Base-by-base conservation (phyloP, 495 filamentous ascomycete species). In the Hypoxylon lienhwacheense region DNA sequence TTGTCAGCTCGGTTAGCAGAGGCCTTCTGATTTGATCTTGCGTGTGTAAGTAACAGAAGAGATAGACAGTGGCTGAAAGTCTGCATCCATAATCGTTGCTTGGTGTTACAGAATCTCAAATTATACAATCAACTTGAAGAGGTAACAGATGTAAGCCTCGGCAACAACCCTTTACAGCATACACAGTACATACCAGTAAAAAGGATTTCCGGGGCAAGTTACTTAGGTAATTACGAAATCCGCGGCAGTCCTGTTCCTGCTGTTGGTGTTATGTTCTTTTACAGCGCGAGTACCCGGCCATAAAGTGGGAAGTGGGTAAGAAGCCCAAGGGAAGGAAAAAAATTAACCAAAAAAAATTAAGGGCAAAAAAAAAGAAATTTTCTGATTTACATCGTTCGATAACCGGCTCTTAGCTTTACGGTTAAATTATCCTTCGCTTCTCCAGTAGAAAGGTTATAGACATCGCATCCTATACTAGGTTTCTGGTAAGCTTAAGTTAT, bases 301-400 rank as follows among this genome's bases (percentile, higher is more conserved):
- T 28, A 28, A 25, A 29, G 41, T 46, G 41, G 47, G 45, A 47
- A 51, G 46, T 28, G 39, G 40, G 41, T 34, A 41, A 19, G 40
- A 46, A 43, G 24, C 47, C 26, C 8, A 39, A 40, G 36, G 46
- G 8, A 49, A 47, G 24, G 17, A 28, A 37, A 32, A 52, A 29
- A 51, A 16, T 31, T 24, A 24, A 5, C 40, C 19, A 26, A 47
- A 32, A 48, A 48, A 52, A 47, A 53, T 8, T 5, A 36, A 54
- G 56, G 32, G 44, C 51, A 29, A 61, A 14, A 35, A n/a, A n/a
- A n/a, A n/a, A n/a, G n/a, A n/a, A n/a, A 48, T 26, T 35, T 47
- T 45, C 46, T 16, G 37, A 40, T 15, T 12, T 21, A 19, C 42
- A 55, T 61, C 58, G 51, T 56, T 61, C 52, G 58, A 61, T 56